phyloP scores from a whole-genome alignment of 2,329 filamentous ascomycete species.

The Dactylellina drechsleri region DNA sequence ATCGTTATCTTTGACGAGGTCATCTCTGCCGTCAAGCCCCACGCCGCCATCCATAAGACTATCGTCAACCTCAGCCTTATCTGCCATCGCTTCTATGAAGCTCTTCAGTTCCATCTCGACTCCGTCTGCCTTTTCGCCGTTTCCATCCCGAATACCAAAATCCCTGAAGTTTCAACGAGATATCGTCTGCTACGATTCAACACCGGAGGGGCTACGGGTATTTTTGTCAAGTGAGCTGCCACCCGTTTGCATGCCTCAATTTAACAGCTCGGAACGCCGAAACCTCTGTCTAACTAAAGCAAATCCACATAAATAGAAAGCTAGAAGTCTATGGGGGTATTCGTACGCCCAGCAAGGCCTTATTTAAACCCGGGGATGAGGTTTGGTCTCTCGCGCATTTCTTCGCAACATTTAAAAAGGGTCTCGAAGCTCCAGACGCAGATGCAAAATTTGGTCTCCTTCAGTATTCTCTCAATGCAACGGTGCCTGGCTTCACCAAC shows the following conservation, averaged over 20 bases:
- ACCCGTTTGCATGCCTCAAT: too few species aligned
- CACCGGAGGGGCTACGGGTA: conserved; percentile 19
- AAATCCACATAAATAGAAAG: background rate
- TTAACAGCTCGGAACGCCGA: background rate
- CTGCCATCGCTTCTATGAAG: conserved; percentile 21
- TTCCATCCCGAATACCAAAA: conserved; percentile 15
- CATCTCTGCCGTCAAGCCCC: conserved; percentile 2
- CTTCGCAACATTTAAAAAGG: background rate
- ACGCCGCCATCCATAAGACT: conserved; percentile 9
- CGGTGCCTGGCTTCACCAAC: conserved; percentile 6
- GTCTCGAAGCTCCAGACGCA: background rate
- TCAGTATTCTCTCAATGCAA: background rate
- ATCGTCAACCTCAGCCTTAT: conserved; percentile 10
- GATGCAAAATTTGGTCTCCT: background rate
- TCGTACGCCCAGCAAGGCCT: background rate
- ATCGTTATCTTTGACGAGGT: conserved; percentile 19
- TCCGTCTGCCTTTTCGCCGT: conserved; percentile 20
- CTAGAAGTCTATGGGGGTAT: conserved; percentile 26
- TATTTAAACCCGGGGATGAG: background rate
- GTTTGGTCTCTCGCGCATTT: background rate
- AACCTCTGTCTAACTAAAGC: background rate
- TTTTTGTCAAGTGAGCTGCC: conserved; percentile 19
- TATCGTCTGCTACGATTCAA: conserved; percentile 28
- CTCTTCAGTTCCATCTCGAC: conserved; percentile 23
- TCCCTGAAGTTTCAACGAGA: background rate